Evolutionary conservation across 106 monocot species (phyloP), one percentile per base, ranked within the genome.

Genomic region (Narthecium ossifragum): DNA sequence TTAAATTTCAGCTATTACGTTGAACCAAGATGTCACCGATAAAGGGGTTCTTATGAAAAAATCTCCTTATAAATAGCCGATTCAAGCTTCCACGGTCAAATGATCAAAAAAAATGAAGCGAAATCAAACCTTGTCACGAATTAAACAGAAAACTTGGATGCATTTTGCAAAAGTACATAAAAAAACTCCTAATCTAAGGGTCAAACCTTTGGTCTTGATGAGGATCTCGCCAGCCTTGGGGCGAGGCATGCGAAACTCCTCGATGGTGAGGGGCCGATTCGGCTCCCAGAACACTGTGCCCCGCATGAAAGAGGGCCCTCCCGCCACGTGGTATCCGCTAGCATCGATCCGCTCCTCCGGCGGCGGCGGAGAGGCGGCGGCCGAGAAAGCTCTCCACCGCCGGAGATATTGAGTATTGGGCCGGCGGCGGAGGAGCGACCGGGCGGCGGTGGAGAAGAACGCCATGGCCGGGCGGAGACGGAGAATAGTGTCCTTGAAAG

Each of bases 181-280:
- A n/a, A n/a, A n/a, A n/a, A n/a, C n/a, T n/a, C n/a, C n/a, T n/a
- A n/a, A n/a, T n/a, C n/a, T n/a, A 48, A 10, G 30, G 33, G 25
- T 23, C 27, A 23, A 46, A 87, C 98, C 98, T 87, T 82, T 98
- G 36, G 98, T 98, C 64, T 70, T 86, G 84, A 98, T 82, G 34
- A 98, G 98, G 32, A 91, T 26, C 71, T 98, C 98, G 11, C 98
- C 98, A 21, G 91, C 73, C 62, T 91, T 98, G 48, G 98, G 98
- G 17, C 70, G 63, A 3, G 98, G 98, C 90, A 98, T 98, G 45
- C 62, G 71, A 59, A 98, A 91, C 20, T 98, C 90, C 67, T 98
- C 98, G 59, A 98, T 62, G 20, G 84, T 69, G 68, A 98, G 71
- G 5, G 81, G 91, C 24, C 67, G 75, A 46, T 74, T 67, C 22